A percentile compares a stretch with the other conserved stretches of the same genome.
Evolutionary conservation across 129 eudicot species (phyloP).

Genomic region (Helianthus tuberosus): DNA sequence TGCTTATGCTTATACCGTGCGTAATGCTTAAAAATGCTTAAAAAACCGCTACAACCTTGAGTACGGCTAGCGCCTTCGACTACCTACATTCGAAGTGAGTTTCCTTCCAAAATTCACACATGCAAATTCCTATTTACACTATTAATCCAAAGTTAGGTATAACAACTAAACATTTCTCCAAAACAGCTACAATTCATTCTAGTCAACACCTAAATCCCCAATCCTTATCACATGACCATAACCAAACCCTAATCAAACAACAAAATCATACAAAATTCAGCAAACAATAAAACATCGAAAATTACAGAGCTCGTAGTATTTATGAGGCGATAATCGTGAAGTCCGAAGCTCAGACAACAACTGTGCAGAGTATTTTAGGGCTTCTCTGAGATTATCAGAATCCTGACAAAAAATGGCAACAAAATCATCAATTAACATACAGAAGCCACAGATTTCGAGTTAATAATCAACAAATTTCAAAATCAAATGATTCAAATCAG

Average conservation of each 20-base stretch:
- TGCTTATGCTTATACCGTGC: no score
- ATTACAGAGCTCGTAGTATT: slow-evolving; percentile 91
- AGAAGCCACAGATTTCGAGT: background rate
- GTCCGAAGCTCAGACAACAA: slow-evolving; percentile 97
- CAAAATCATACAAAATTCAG: background rate
- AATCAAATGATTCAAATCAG: background rate
- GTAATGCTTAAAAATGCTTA: no score
- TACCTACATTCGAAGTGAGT: background rate
- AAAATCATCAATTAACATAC: background rate
- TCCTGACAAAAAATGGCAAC: slow-evolving; percentile 47
- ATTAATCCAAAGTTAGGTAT: background rate
- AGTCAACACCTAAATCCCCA: slow-evolving; percentile 25
- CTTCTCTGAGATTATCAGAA: slow-evolving; percentile 85
- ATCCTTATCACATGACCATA: slow-evolving; percentile 7
- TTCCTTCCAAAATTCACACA: slow-evolving; percentile 12
- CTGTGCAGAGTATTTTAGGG: slow-evolving; percentile 87
- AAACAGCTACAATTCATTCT: slow-evolving; percentile 1
- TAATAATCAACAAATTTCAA: background rate
- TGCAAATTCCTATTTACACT: background rate
- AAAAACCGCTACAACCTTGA: no score
- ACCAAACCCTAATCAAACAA: background rate
- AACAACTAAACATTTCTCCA: slow-evolving; percentile 6
- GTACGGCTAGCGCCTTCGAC: no score
- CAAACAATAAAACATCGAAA: background rate
- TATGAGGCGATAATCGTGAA: slow-evolving; percentile 89